phyloP scores from a whole-genome alignment of 495 filamentous ascomycete genomes.

The Jackrogersella multiformis region DNA sequence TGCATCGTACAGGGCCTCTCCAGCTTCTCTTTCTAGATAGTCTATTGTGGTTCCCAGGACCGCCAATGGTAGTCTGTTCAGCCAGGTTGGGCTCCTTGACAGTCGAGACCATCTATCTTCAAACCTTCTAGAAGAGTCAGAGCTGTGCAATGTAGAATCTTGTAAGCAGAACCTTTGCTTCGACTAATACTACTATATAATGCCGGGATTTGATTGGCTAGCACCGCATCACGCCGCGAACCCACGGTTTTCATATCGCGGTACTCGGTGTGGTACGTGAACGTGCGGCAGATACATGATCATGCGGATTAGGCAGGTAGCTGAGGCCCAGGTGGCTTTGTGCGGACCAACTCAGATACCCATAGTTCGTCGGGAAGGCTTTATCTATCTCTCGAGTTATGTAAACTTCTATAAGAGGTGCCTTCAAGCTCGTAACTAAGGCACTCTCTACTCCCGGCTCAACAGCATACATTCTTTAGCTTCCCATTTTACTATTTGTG shows the following conservation, averaged over 20 bases:
- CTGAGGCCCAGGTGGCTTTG: slow-evolving; percentile 10
- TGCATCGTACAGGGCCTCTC: slow-evolving; percentile 18
- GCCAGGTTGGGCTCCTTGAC: slow-evolving; percentile 11
- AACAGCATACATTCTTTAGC: not conserved
- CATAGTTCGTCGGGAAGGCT: not conserved
- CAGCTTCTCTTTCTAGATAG: slow-evolving; percentile 40
- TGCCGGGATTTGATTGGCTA: slow-evolving; percentile 20
- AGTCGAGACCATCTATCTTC: slow-evolving; percentile 28
- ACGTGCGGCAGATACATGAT: slow-evolving; percentile 6
- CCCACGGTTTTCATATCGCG: slow-evolving; percentile 11
- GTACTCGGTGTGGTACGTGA: not conserved
- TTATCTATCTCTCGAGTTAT: not conserved
- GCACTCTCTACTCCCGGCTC: not conserved
- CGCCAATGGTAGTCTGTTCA: slow-evolving; percentile 26
- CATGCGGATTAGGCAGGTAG: slow-evolving; percentile 37
- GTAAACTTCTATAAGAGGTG: slow-evolving; percentile 12
- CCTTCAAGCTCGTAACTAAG: not conserved
- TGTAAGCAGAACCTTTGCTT: not conserved
- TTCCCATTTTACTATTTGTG: not conserved
- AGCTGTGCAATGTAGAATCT: slow-evolving; percentile 4
- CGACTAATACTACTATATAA: slow-evolving; percentile 24
- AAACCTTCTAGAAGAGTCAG: slow-evolving; percentile 14
- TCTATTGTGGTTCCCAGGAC: not conserved
- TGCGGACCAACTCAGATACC: slow-evolving; percentile 14
- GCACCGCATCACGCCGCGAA: slow-evolving; percentile 15